These are phyloP conservation scores for Alternaria tenuissima DNA, from an alignment of 2,329 filamentous ascomycete genomes.

Conservation along the genomic window DNA sequence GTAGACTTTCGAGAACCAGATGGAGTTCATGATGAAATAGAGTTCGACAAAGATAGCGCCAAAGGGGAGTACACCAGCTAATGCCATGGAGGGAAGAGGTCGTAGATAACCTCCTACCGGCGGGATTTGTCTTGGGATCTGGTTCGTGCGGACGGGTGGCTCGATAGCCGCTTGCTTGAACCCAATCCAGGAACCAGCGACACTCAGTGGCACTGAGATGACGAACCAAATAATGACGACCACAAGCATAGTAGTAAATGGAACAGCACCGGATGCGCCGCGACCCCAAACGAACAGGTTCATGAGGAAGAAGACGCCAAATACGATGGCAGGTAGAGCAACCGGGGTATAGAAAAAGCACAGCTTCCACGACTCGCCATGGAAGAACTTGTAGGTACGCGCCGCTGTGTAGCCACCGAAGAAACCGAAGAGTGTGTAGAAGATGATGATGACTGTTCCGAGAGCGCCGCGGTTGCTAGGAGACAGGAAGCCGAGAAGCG, in stretches of 20 bases:
- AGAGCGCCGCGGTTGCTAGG: slow-evolving; percentile 95
- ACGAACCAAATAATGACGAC: slow-evolving; percentile 95
- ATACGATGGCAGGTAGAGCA: slow-evolving; percentile 86
- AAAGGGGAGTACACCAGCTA: slow-evolving; percentile 92
- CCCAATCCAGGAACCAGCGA: slow-evolving; percentile 90
- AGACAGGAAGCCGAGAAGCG: slow-evolving; percentile 91
- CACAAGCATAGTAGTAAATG: slow-evolving; percentile 95
- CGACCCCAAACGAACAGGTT: slow-evolving; percentile 97
- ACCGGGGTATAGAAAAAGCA: slow-evolving; percentile 90
- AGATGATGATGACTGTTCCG: slow-evolving; percentile 88
- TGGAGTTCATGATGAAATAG: slow-evolving; percentile 99
- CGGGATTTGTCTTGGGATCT: slow-evolving; percentile 96
- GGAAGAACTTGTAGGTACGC: slow-evolving; percentile 92
- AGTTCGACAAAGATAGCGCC: slow-evolving; percentile 97
- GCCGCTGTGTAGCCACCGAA: slow-evolving; percentile 91
- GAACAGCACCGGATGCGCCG: slow-evolving; percentile 89
- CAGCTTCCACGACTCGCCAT: slow-evolving; percentile 91
- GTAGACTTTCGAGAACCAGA: slow-evolving; percentile 99
- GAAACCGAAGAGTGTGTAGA: slow-evolving; percentile 92
- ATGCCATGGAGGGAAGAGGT: slow-evolving; percentile 86
- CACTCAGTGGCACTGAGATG: slow-evolving; percentile 90
- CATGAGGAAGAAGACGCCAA: slow-evolving; percentile 87
- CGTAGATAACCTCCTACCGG: slow-evolving; percentile 83
- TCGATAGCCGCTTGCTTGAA: slow-evolving; percentile 77
- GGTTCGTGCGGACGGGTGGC: slow-evolving; percentile 90